Evolutionary conservation across 148 eudicot genomes (phyloP).

Genomic region (Salicornia ramosissima): DNA sequence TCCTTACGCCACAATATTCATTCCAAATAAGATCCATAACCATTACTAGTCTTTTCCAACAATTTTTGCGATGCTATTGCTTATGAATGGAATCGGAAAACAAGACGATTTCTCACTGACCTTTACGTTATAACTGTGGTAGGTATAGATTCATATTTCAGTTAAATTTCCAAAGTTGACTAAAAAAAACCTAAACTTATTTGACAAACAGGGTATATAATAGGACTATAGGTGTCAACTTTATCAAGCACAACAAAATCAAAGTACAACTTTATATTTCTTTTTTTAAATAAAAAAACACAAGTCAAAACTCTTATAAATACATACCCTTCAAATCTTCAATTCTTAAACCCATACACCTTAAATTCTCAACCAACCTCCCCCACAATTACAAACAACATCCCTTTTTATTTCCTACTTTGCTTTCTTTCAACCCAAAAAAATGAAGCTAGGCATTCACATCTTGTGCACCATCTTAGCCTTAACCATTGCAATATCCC

Average conservation of each 20-base stretch:
- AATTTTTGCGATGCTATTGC: too few species aligned
- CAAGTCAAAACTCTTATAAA: background rate
- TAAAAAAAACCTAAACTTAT: background rate
- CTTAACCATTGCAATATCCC: background rate
- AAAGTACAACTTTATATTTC: too few species aligned
- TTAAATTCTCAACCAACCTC: background rate
- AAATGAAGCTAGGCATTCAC: slow-evolving; percentile 7
- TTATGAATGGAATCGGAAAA: too few species aligned
- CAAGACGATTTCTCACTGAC: background rate
- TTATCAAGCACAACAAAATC: background rate
- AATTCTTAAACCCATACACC: background rate
- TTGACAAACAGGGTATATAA: background rate
- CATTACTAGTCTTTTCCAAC: too few species aligned
- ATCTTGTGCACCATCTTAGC: slow-evolving; percentile 14
- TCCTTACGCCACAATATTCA: too few species aligned
- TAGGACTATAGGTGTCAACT: background rate
- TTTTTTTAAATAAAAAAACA: background rate
- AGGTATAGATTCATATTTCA: background rate
- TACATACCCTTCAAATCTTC: too few species aligned
- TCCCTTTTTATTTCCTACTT: too few species aligned
- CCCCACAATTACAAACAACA: background rate
- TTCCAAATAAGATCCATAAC: too few species aligned
- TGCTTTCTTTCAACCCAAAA: background rate
- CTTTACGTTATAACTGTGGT: background rate
- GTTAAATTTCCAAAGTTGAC: background rate